These are phyloP conservation scores for Melanomma pulvis-pyrius DNA, from an alignment of 495 filamentous ascomycete species.

Conservation along the genomic window DNA sequence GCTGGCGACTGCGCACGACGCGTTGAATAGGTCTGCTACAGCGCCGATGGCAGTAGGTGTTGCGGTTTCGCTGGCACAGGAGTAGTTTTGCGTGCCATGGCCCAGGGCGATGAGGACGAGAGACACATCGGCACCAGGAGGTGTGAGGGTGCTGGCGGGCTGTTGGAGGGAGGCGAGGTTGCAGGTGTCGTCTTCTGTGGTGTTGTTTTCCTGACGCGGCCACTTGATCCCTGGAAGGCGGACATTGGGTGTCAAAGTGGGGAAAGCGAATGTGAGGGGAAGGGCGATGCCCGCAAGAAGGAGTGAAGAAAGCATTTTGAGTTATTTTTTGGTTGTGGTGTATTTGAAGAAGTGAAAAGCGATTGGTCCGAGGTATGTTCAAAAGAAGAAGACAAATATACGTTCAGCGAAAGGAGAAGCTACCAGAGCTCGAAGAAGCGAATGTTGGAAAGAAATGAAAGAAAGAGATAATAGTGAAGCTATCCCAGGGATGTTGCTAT, in stretches of 20 bases:
- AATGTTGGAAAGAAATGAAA: conserved; percentile 16
- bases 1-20: conserved; percentile 72
- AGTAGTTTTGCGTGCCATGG: conserved; percentile 91
- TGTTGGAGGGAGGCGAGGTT: conserved; percentile 18
- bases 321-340: background rate
- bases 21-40: conserved; percentile 80
- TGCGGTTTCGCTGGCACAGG: conserved; percentile 61
- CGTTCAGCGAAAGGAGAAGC: conserved; percentile 22
- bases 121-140: conserved; percentile 57
- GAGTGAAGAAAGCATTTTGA: conserved; percentile 2
- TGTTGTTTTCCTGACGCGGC: conserved; percentile 13
- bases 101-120: conserved; percentile 81
- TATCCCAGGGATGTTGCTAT: conserved; percentile 7
- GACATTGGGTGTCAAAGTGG: background rate
- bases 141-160: conserved; percentile 51
- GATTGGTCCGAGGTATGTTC: background rate
- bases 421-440: conserved; percentile 32
- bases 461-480: background rate
- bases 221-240: background rate
- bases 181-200: conserved; percentile 14
- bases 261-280: conserved; percentile 8
- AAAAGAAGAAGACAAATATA: conserved; percentile 1
- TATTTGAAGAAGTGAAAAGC: background rate
- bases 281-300: conserved; percentile 14
- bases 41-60: conserved; percentile 69